Evolutionary conservation across 257 asterid genomes (phyloP).

Genomic region (Ilex aquifolium): DNA sequence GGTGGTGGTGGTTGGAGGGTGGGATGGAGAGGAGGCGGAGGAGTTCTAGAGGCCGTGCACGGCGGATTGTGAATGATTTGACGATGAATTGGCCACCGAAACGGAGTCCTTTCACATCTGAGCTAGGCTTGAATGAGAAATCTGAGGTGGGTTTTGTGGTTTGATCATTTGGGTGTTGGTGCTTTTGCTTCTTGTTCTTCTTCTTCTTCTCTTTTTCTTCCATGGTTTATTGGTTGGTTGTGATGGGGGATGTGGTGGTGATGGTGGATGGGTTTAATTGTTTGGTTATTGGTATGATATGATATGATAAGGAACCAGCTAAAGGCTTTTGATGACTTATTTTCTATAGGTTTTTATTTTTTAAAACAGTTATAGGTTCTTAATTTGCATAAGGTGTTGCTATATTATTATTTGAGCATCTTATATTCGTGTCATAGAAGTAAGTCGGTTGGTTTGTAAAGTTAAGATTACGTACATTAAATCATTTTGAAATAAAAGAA

Average conservation of each 20-base stretch:
- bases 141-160: constrained; percentile 48
- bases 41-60: constrained; percentile 68
- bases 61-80: constrained; percentile 87
- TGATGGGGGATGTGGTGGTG: constrained; percentile 7
- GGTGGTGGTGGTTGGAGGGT: constrained; percentile 14
- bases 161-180: constrained; percentile 78
- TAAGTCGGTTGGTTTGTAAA: no score
- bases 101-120: constrained; percentile 83
- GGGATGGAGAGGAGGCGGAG: constrained; percentile 77
- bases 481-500: no score
- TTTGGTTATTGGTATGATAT: neutral
- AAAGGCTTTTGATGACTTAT: neutral
- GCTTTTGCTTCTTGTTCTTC: constrained; percentile 60
- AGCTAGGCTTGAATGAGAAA: constrained; percentile 54
- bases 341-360: no score
- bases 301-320: constrained; percentile 10
- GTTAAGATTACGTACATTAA: no score
- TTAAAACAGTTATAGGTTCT: no score
- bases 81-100: constrained; percentile 94
- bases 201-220: constrained; percentile 31
- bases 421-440: no score
- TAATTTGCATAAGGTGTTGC: no score
- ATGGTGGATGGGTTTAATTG: neutral
- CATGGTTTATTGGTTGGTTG: constrained; percentile 21
- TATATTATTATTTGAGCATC: no score